A percentile compares a stretch with the other conserved stretches of the same genome.
Conservation (phyloP, 805 yeast genomes). For the Wickerhamomyces sydowiorum region DNA sequence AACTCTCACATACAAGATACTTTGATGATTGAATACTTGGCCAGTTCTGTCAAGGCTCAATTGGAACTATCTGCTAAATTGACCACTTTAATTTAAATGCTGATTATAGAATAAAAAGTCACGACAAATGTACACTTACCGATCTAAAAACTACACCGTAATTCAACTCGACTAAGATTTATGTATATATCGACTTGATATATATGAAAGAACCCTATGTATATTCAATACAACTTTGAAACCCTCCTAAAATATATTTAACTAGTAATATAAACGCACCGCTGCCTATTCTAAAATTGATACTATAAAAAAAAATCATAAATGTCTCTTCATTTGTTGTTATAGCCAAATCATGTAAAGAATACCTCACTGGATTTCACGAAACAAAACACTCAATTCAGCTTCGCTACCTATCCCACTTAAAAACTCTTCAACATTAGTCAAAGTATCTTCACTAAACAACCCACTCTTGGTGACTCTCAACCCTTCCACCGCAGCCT, state of each 20-base stretch:
- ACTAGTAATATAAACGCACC: no score
- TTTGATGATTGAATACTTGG: constrained; percentile 73
- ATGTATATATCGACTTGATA: no score
- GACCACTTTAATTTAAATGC: constrained; percentile 45
- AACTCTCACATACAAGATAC: constrained; percentile 74
- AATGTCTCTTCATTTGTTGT: no score
- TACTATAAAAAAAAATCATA: no score
- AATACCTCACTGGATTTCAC: constrained; percentile 13
- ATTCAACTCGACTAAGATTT: background rate
- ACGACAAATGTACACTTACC: background rate
- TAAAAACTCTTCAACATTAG: constrained; percentile 66
- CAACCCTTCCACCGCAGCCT: constrained; percentile 71
- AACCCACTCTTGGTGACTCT: constrained; percentile 72
- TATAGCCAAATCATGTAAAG: background rate
- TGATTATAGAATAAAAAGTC: no score
- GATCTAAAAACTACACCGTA: background rate
- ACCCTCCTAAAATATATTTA: no score
- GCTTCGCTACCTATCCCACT: constrained; percentile 44
- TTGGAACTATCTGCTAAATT: constrained; percentile 72
- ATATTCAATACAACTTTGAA: no score
- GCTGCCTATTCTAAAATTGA: no score
- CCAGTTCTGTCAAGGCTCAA: constrained; percentile 81
- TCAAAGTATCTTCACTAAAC: constrained; percentile 68
- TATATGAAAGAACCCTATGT: no score
- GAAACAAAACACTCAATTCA: constrained; percentile 32